A percentile compares a stretch with the other conserved stretches of the same genome.
Evolutionary conservation across 148 eudicot genomes (phyloP).

Genomic region (Chenopodium suecicum): DNA sequence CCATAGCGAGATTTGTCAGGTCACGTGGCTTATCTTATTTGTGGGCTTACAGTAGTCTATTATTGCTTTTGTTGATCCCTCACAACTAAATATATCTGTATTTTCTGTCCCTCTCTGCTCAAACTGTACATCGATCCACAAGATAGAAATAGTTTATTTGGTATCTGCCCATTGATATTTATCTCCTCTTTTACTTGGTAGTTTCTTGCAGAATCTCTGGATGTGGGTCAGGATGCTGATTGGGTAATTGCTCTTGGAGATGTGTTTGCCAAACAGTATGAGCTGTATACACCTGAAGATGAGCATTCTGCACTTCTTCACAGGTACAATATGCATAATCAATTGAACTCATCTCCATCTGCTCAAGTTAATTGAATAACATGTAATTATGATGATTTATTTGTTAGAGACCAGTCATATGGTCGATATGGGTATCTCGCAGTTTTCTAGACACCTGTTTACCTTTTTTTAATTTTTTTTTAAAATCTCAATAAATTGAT

Average conservation of each 20-base stretch:
- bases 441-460: neutral
- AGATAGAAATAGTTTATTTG: neutral
- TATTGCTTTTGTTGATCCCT: neutral
- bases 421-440: neutral
- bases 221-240: constrained; percentile 81
- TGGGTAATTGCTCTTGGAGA: constrained; percentile 83
- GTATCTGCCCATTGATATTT: constrained; percentile 10
- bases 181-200: constrained; percentile 35
- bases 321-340: constrained; percentile 47
- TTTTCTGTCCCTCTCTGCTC: neutral
- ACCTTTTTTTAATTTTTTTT: neutral
- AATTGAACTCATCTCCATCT: neutral
- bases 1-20: neutral
- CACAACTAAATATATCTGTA: neutral
- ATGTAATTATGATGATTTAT: neutral
- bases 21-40: neutral
- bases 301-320: constrained; percentile 94
- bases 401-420: neutral
- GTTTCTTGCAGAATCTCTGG: constrained; percentile 97
- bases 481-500: neutral
- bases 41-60: neutral
- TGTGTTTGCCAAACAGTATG: constrained; percentile 85
- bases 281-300: constrained; percentile 80
- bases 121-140: neutral
- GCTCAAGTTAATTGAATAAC: neutral